phyloP scores from a whole-genome alignment of 805 yeast genomes.

The Henningerozyma blattae region DNA sequence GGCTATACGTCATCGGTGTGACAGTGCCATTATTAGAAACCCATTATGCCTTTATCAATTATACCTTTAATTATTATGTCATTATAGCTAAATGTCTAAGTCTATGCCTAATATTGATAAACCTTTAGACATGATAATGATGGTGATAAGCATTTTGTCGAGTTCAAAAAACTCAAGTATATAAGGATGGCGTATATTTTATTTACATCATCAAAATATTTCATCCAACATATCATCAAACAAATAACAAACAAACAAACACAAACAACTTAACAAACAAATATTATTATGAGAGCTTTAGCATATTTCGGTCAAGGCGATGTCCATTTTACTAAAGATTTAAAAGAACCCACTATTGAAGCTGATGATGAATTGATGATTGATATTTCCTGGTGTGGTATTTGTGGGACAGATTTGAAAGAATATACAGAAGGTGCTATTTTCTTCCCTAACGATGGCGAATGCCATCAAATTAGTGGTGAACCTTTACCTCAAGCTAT shows the following conservation, averaged over 20 bases:
- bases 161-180: too few relatives aligned
- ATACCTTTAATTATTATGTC: too few relatives aligned
- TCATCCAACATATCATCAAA: too few relatives aligned
- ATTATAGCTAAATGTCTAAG: too few relatives aligned
- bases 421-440: conserved; percentile 49
- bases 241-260: conserved; percentile 1
- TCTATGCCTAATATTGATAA: too few relatives aligned
- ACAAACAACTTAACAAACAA: conserved; percentile 1
- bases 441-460: conserved; percentile 35
- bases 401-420: conserved; percentile 53
- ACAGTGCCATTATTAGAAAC: too few relatives aligned
- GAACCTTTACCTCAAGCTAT: conserved; percentile 32
- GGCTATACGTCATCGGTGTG: too few relatives aligned
- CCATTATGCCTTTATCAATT: too few relatives aligned
- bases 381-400: conserved; percentile 43
- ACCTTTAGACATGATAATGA: too few relatives aligned
- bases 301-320: conserved; percentile 36
- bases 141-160: too few relatives aligned
- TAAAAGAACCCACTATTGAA: conserved; percentile 26
- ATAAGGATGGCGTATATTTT: too few relatives aligned
- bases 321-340: conserved; percentile 28
- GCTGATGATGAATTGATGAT: conserved; percentile 31
- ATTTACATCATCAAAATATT: too few relatives aligned
- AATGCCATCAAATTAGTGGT: conserved; percentile 29
- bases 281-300: conserved; percentile 33